Evolutionary conservation across 345 rosid genomes (phyloP), one percentile per base, ranked within the genome.

Genomic region (Salix arbutifolia): DNA sequence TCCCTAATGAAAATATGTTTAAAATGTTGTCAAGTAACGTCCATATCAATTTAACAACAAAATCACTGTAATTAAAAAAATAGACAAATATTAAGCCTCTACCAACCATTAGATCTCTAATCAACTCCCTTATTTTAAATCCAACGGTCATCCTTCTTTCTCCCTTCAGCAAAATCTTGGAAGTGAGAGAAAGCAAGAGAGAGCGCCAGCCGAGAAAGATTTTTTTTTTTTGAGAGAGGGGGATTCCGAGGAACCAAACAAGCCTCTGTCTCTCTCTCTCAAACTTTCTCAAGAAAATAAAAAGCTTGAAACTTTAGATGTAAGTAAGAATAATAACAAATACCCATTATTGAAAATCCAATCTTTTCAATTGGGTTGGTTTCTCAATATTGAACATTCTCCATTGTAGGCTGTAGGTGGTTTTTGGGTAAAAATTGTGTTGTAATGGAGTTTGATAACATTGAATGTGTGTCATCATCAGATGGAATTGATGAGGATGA

Each of bases 401-500:
- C 62, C 28, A 58, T 23, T 58, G 23, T 58, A 58, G 62, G 26
- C 64, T 58, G 16, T 58, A n/a, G 16, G 28, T n/a, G 23, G 8
- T 3, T 44, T 44, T 44, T 13, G 50, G 50, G 18, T 44, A n/a
- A 58, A 58, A 56, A 33, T 69, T 44, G 44, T 28, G 67, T 30
- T 61, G 65, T 28, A 65, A 95, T 96, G 98, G 98, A 95, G 26
- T 75, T 83, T 81, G 96, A 93, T 74, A 90, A 81, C 77, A 88
- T 94, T 71, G 97, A 91, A 87, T 94, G 96, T 46, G 93, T 90
- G 11, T 86, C 97, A 6, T 84, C 92, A 18, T 77, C 79, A 23
- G 93, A 89, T 71, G 92, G 91, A 33, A 83, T 87, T 66, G 92
- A 90, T 26, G 93, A 88, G 76, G 91, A 90, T 46, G 98, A 92